Evolutionary conservation across 2,329 filamentous ascomycete species (phyloP).

Genomic region (Lecanoromycetidae sp.): DNA sequence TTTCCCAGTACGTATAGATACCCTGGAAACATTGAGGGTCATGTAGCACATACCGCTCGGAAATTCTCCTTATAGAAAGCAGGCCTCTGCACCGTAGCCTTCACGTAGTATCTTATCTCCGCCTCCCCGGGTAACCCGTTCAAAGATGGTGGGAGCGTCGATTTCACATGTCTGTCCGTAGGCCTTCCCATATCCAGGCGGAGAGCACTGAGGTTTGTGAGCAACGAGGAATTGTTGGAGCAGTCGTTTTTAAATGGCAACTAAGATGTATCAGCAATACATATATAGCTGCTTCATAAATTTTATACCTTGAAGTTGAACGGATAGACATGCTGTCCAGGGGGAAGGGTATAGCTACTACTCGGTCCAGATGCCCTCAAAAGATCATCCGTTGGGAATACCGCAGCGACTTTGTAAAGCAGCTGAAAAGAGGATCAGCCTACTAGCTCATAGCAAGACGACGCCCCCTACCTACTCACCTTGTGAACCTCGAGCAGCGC

Average conservation of each 20-base stretch:
- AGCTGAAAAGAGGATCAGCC: conserved; percentile 25
- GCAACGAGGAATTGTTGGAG: conserved; percentile 32
- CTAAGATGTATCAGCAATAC: conserved; percentile 21
- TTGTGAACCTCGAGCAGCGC: conserved; percentile 40
- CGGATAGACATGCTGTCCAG: conserved; percentile 37
- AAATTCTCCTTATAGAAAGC: conserved; percentile 81
- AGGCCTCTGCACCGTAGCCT: conserved; percentile 85
- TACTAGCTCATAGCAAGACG: neutral
- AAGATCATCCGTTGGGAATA: conserved; percentile 35
- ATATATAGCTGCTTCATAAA: neutral
- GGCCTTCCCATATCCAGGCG: conserved; percentile 35
- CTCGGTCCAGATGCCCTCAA: conserved; percentile 27
- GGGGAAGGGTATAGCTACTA: conserved; percentile 33
- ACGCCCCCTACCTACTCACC: conserved; percentile 23
- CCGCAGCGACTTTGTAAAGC: conserved; percentile 35
- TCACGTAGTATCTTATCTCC: conserved; percentile 87
- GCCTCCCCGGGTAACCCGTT: conserved; percentile 77
- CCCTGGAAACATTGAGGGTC: neutral
- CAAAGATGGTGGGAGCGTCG: conserved; percentile 77
- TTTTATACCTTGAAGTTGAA: conserved; percentile 36
- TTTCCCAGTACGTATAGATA: too few species aligned
- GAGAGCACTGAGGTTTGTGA: conserved; percentile 35
- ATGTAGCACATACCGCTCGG: conserved; percentile 39
- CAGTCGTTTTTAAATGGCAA: conserved; percentile 41
- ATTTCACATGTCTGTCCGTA: conserved; percentile 56